These are phyloP conservation scores for Blastobotrys malaysiensis DNA, from an alignment of 1,139 yeast species.

Conservation along the genomic window DNA sequence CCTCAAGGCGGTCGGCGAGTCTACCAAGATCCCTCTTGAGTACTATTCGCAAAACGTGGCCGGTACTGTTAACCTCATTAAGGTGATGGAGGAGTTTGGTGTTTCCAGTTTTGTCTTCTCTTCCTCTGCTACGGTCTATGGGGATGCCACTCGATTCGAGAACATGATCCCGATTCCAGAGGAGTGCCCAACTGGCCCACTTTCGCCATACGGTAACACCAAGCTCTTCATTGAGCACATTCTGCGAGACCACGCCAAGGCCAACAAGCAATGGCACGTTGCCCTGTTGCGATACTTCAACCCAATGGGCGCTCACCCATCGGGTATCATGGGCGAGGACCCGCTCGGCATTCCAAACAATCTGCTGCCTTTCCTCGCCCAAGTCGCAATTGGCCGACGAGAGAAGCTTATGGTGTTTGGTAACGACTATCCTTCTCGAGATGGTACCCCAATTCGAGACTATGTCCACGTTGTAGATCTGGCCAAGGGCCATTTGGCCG, in stretches of 20 bases:
- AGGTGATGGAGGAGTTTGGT: slow-evolving; percentile 44
- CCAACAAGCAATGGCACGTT: slow-evolving; percentile 50
- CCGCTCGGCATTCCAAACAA: slow-evolving; percentile 76
- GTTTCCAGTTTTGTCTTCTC: slow-evolving; percentile 65
- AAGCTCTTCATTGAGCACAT: slow-evolving; percentile 62
- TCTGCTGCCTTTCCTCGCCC: slow-evolving; percentile 68
- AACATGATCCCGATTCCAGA: slow-evolving; percentile 79
- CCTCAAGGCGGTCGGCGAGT: slow-evolving; percentile 79
- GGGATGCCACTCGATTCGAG: slow-evolving; percentile 71
- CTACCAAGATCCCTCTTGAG: slow-evolving; percentile 62
- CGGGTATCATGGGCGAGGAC: slow-evolving; percentile 75
- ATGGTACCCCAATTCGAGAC: slow-evolving; percentile 80
- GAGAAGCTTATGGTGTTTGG: slow-evolving; percentile 63
- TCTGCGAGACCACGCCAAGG: slow-evolving; percentile 49
- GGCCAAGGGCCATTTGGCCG: slow-evolving; percentile 76
- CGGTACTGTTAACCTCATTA: slow-evolving; percentile 59
- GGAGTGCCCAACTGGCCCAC: slow-evolving; percentile 69
- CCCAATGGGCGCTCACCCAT: slow-evolving; percentile 83
- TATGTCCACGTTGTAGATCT: slow-evolving; percentile 78
- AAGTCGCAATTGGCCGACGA: slow-evolving; percentile 70
- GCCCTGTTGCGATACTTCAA: slow-evolving; percentile 74
- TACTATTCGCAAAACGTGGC: slow-evolving; percentile 67
- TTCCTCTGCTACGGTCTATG: slow-evolving; percentile 80
- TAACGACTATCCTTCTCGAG: slow-evolving; percentile 60
- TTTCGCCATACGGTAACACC: slow-evolving; percentile 74